These are phyloP conservation scores for Penicillium ochrochloron DNA, from an alignment of 495 filamentous ascomycete genomes.

Conservation along the genomic window DNA sequence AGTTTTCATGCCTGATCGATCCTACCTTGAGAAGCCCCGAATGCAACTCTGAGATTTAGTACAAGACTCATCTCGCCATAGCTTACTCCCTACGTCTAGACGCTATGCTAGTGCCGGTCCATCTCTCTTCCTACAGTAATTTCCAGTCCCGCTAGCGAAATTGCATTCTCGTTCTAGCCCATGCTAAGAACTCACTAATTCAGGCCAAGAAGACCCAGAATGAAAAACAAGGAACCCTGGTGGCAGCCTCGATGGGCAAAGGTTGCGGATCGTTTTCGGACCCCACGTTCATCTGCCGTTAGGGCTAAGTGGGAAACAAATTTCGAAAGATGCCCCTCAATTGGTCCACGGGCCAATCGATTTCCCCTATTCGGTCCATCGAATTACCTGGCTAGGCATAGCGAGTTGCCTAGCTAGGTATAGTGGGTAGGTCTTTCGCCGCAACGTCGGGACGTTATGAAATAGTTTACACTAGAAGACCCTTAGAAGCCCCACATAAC, in stretches of 20 bases:
- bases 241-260: background rate
- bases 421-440: background rate
- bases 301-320: constrained; percentile 1
- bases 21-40: background rate
- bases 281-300: constrained; percentile 5
- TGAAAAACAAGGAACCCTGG: background rate
- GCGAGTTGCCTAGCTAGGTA: background rate
- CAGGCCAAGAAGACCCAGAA: background rate
- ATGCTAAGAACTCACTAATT: background rate
- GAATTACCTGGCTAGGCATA: background rate
- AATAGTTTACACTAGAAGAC: background rate
- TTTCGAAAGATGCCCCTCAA: background rate
- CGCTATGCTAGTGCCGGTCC: background rate
- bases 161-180: background rate
- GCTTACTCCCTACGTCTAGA: background rate
- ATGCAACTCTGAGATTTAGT: background rate
- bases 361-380: background rate
- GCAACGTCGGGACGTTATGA: background rate
- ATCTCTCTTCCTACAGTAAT: background rate
- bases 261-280: background rate
- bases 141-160: background rate
- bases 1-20: background rate
- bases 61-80: background rate
- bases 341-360: background rate
- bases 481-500: constrained; percentile 1